Conservation (phyloP, 306 rosid genomes). For the Citrullus mucosospermus region DNA sequence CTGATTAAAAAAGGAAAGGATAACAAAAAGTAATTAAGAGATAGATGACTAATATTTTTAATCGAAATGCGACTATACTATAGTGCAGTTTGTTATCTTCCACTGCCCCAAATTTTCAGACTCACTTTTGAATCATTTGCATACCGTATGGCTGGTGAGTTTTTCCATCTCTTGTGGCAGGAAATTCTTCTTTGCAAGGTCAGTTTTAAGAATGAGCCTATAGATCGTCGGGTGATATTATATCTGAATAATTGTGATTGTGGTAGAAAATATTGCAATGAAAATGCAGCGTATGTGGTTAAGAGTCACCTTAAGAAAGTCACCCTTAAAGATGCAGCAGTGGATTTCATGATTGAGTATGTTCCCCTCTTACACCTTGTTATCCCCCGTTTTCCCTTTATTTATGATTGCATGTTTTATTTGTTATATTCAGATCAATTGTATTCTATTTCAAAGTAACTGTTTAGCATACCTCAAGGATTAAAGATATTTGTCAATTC, state of each 20-base stretch:
- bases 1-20: too few species aligned
- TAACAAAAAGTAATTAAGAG: too few species aligned
- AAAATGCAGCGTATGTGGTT: constrained; percentile 67
- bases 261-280: constrained; percentile 58
- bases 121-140: neutral
- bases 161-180: constrained; percentile 24
- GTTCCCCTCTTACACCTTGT: constrained; percentile 17
- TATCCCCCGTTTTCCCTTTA: neutral
- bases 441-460: neutral
- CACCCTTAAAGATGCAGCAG: constrained; percentile 72
- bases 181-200: constrained; percentile 82
- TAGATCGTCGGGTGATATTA: constrained; percentile 64
- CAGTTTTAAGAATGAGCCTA: constrained; percentile 58
- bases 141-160: neutral
- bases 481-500: too few species aligned
- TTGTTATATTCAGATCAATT: neutral
- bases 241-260: constrained; percentile 74
- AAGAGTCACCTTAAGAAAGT: constrained; percentile 70
- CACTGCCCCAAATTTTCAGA: neutral
- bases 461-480: neutral
- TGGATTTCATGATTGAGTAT: constrained; percentile 72
- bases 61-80: too few species aligned
- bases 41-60: too few species aligned
- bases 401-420: neutral
- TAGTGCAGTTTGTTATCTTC: neutral